These are phyloP conservation scores for Penicillium sp. DNA, from an alignment of 2,329 filamentous ascomycete genomes.

Conservation along the genomic window DNA sequence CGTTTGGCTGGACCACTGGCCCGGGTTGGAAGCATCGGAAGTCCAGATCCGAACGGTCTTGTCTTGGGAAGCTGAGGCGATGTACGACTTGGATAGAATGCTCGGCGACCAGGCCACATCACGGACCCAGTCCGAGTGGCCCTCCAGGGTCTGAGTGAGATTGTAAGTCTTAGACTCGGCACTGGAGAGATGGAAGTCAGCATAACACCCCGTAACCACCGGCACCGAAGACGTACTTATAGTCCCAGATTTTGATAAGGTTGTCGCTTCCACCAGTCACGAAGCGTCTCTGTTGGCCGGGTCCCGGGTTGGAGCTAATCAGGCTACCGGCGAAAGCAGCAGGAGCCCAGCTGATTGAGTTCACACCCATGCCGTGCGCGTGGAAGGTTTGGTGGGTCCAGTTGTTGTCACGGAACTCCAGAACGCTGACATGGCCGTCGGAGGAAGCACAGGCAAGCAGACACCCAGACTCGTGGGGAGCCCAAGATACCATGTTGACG, in stretches of 20 bases:
- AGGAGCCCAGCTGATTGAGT: constrained; percentile 93
- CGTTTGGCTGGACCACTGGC: constrained; percentile 78
- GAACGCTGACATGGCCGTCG: constrained; percentile 85
- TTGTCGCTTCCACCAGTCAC: constrained; percentile 96
- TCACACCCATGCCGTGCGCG: constrained; percentile 89
- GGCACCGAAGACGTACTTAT: constrained; percentile 47
- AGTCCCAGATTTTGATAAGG: constrained; percentile 87
- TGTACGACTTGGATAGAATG: constrained; percentile 91
- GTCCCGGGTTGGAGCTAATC: constrained; percentile 63
- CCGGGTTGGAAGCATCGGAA: constrained; percentile 59
- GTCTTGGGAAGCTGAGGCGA: constrained; percentile 90
- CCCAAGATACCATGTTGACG: constrained; percentile 95
- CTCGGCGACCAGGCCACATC: constrained; percentile 97
- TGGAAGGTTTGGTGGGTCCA: constrained; percentile 87
- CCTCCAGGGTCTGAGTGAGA: constrained; percentile 56
- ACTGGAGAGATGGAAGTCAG: constrained; percentile 28
- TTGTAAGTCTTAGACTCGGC: constrained; percentile 51
- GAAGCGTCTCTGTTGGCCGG: constrained; percentile 69
- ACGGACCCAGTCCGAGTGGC: constrained; percentile 93
- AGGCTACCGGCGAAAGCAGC: constrained; percentile 77
- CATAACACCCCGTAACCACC: not conserved
- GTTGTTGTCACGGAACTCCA: constrained; percentile 94
- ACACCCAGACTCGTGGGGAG: constrained; percentile 93
- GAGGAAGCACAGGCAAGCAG: constrained; percentile 90
- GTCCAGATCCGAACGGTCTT: constrained; percentile 99